Conservation (phyloP, 768 basidiomycete species). For the Crucibulum laeve region DNA sequence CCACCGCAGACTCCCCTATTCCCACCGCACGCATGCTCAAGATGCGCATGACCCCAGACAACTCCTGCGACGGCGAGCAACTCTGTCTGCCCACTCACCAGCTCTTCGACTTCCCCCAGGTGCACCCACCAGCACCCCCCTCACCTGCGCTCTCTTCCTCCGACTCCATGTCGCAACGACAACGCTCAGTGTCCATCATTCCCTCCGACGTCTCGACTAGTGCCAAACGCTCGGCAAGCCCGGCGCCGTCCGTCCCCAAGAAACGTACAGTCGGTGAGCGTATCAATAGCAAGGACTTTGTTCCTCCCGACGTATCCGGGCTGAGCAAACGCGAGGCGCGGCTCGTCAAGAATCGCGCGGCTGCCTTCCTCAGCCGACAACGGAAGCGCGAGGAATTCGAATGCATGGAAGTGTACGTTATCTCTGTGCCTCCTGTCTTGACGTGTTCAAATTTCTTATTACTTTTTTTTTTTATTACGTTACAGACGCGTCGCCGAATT, state of each 20-base stretch:
- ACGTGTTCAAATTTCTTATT: slow-evolving; percentile 7
- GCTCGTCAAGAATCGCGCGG: slow-evolving; percentile 88
- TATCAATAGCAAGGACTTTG: slow-evolving; percentile 71
- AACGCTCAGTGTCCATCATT: slow-evolving; percentile 29
- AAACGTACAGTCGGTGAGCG: slow-evolving; percentile 47
- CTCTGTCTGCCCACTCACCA: slow-evolving; percentile 68
- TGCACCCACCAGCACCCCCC: slow-evolving; percentile 25
- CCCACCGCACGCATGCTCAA: slow-evolving; percentile 45
- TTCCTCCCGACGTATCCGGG: slow-evolving; percentile 85
- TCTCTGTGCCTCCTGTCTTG: slow-evolving; percentile 9
- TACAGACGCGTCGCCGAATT: slow-evolving; percentile 77
- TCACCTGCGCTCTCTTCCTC: slow-evolving; percentile 15
- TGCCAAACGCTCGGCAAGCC: slow-evolving; percentile 42
- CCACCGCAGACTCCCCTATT: slow-evolving; percentile 39
- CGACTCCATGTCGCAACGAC: slow-evolving; percentile 24
- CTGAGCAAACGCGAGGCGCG: slow-evolving; percentile 88
- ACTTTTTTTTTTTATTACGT: slow-evolving; percentile 14
- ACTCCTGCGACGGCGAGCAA: slow-evolving; percentile 36
- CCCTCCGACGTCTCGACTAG: slow-evolving; percentile 18
- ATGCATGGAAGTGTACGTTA: slow-evolving; percentile 80
- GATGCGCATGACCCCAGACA: slow-evolving; percentile 43
- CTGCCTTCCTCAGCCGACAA: slow-evolving; percentile 87
- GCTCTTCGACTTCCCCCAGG: slow-evolving; percentile 58
- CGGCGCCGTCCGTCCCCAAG: slow-evolving; percentile 31
- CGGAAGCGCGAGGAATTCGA: slow-evolving; percentile 92